Evolutionary conservation across 2,329 filamentous ascomycete species (phyloP).

Genomic region (Aureobasidium vineae): DNA sequence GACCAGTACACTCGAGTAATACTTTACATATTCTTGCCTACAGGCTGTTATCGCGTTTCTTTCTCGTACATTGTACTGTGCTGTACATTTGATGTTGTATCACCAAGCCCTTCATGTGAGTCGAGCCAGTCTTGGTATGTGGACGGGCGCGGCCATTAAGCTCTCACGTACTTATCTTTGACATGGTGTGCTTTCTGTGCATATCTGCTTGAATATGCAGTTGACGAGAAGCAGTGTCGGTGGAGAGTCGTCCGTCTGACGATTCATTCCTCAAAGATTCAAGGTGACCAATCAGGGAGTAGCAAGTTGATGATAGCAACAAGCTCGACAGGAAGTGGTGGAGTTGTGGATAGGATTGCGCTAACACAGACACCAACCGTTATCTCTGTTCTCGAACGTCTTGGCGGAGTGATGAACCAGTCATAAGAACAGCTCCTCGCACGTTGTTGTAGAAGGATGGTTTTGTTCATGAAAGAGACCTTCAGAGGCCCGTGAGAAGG

Average conservation of each 20-base stretch:
- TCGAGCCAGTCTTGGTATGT: neutral
- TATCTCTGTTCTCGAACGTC: constrained; percentile 24
- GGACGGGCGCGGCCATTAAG: neutral
- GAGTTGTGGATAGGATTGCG: constrained; percentile 21
- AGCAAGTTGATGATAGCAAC: neutral
- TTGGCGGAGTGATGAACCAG: constrained; percentile 22
- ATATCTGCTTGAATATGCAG: neutral
- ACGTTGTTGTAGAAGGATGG: constrained; percentile 10
- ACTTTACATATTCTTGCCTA: neutral
- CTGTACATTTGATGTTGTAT: neutral
- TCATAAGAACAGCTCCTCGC: constrained; percentile 26
- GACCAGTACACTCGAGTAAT: constrained; percentile 10
- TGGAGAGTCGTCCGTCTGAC: neutral
- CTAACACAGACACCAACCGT: constrained; percentile 16
- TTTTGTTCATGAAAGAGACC: constrained; percentile 4
- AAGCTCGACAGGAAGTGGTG: constrained; percentile 1
- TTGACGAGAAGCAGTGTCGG: constrained; percentile 1
- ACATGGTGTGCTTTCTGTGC: neutral
- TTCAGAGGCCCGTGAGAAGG: constrained; percentile 18
- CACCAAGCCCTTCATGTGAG: neutral
- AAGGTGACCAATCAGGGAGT: neutral
- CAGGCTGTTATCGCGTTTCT: neutral
- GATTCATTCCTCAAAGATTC: neutral
- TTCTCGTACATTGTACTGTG: neutral
- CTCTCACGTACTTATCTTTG: neutral